Base-by-base conservation (phyloP, 1,139 yeast species). In the Lodderomyces pseudojiufengensis region DNA sequence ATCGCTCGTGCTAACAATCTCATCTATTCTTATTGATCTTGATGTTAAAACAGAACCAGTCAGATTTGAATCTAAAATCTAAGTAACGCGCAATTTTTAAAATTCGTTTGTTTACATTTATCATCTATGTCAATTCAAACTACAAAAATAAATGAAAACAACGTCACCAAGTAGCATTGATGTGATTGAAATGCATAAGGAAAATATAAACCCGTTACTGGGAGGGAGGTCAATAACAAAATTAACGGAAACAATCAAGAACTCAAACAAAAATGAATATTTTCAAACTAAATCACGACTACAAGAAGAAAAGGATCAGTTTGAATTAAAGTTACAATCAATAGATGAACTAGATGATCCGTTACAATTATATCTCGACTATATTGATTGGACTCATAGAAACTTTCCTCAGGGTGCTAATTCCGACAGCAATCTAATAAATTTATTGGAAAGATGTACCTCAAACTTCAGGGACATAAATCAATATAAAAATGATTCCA, bases 331-430 rank as follows among this genome's bases (percentile, higher is more conserved):
- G 10, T 55, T 82, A 14, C 52, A 51, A 12, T 64, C 70, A 1
- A 47, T 75, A 2, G 80, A 75, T 1, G 84, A 81, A 18, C 55
- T 78, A 28, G 96, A 88, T 57, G 97, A 90, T 51, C 96, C 97
- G 0, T 57, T 88, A 21, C 85, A 83, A 41, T 75, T 78, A 1
- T 87, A 73, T 56, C 50, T 86, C 15, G 81, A 80, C 14, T 88
- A 86, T 47, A 69, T 90, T 11, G 57, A 65, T 11, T 90, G 96
- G 95, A 76, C 78, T 6, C 78, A 75, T 37, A 70, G 71, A 31
- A 73, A 70, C 28, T 84, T 61, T 47, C 90, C 95, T 0, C 80
- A 80, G 30, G 95, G 95, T 0, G 66, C 73, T 15, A 73, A 75
- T 8, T 65, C 70, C 3, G 84, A 80, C 28, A 82, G 88, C 45